Base-by-base conservation (phyloP, 345 rosid genomes). In the Acer negundo region DNA sequence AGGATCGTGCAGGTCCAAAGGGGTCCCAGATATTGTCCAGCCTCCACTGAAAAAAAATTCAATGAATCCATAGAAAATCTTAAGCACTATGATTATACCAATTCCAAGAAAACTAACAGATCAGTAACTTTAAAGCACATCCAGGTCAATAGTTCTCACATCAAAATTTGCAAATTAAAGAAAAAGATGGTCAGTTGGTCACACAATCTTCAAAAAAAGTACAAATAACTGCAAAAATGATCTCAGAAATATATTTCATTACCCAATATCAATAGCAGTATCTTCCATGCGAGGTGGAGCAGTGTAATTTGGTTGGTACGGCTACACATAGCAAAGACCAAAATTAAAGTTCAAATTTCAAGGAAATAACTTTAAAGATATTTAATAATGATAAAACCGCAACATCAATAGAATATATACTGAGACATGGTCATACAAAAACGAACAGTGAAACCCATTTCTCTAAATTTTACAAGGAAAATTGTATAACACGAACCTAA, bases 11-110 rank as follows among this genome's bases (percentile, higher is more conserved):
- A 94, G 75, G 81, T 94, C 95, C 82, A 92, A 70, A 72, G 93
- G 88, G 70, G 89, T 84, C 51, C 98, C 99, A 31, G 97, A 91
- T 69, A 94, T 86, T 56, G 91, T 94, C 99, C 97, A 94, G 71
- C 97, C 97, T 81, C 94, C 95, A 66, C 98, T 92, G 83, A 76
- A 87, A 63, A 68, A 75, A 59, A 22, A 69, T 55, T 10, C 62
- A 67, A 64, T 10, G 35, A 67, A 73, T 20, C 66, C 69, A 62
- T 69, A 62, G 19, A 24, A 17, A 74, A 55, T 20, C 24, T 46
- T 24, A 22, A 64, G 40, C n/a, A 10, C 35, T 22, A 19, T 63
- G 47, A 55, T 16, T 12, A 46, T 28, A 19, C 17, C 12, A 67
- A 38, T 58, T 17, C 10, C 58, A 40, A 77, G 47, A 15, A 76